Evolutionary conservation across 768 basidiomycete genomes (phyloP).

Genomic region (Psilocybe cubensis): DNA sequence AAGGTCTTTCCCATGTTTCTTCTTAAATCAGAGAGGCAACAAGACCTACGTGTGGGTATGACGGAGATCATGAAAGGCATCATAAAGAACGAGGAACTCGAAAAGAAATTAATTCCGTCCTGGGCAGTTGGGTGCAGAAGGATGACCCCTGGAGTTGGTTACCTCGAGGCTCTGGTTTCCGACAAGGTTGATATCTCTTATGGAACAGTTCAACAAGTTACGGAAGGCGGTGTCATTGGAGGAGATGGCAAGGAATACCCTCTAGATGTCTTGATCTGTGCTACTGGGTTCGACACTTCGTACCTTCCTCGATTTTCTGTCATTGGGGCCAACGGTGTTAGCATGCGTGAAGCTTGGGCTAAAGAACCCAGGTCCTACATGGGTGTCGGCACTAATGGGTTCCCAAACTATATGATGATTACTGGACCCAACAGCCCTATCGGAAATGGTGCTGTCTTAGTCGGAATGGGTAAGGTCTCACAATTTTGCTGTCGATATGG

Average conservation of each 20-base stretch:
- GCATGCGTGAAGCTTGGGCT: constrained; percentile 34
- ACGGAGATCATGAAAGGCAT: constrained; percentile 41
- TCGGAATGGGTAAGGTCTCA: constrained; percentile 26
- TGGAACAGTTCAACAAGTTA: constrained; percentile 32
- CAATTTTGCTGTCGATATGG: neutral
- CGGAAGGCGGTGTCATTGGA: constrained; percentile 31
- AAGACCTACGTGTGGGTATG: constrained; percentile 25
- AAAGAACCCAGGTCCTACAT: constrained; percentile 34
- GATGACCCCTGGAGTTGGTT: constrained; percentile 38
- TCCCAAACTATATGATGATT: constrained; percentile 37
- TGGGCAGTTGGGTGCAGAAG: constrained; percentile 37
- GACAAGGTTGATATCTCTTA: constrained; percentile 34
- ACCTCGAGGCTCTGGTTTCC: constrained; percentile 34
- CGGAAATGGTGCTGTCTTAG: constrained; percentile 36
- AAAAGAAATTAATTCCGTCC: constrained; percentile 36
- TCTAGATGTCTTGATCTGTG: constrained; percentile 38
- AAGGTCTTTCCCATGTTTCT: constrained; percentile 32
- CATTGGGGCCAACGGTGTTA: constrained; percentile 26
- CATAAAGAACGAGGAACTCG: constrained; percentile 44
- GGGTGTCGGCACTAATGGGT: constrained; percentile 32
- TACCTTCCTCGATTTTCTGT: constrained; percentile 36
- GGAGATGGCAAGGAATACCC: constrained; percentile 32
- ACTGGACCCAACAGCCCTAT: constrained; percentile 37
- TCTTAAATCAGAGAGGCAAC: constrained; percentile 34
- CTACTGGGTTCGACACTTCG: constrained; percentile 40